phyloP scores from a whole-genome alignment of 257 asterid genomes.

The Fraxinus cuspidata region DNA sequence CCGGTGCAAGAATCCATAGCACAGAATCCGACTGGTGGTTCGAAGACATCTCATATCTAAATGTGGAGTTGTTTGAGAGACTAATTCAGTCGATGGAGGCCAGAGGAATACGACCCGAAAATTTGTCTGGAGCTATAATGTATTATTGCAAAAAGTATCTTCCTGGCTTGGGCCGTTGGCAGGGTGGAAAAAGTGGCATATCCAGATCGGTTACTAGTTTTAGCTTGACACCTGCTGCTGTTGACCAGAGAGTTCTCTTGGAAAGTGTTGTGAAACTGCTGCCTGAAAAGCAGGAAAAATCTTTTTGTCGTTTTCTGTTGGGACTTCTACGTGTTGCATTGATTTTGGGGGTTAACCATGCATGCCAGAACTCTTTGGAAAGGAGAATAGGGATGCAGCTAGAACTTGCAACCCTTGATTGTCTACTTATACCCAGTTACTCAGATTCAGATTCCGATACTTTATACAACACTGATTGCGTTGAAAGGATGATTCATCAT shows the following conservation, averaged over 20 bases:
- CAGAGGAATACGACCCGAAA: conserved; percentile 75
- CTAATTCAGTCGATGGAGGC: conserved; percentile 63
- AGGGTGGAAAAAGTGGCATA: conserved; percentile 57
- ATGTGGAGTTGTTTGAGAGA: conserved; percentile 73
- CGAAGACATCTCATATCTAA: conserved; percentile 78
- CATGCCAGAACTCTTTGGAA: conserved; percentile 66
- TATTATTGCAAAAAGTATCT: conserved; percentile 79
- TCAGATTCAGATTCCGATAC: conserved; percentile 90
- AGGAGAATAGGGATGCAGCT: conserved; percentile 77
- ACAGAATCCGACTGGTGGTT: conserved; percentile 94
- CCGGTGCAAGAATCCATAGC: conserved; percentile 85
- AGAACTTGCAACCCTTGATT: conserved; percentile 75
- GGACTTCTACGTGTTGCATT: conserved; percentile 81
- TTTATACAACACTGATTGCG: conserved; percentile 74
- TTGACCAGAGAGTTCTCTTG: conserved; percentile 72
- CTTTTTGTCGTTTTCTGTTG: conserved; percentile 79
- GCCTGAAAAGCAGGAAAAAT: conserved; percentile 76
- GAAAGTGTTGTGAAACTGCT: conserved; percentile 65
- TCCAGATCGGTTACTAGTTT: conserved; percentile 73
- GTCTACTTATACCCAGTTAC: conserved; percentile 77
- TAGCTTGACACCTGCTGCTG: conserved; percentile 79
- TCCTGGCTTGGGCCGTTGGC: conserved; percentile 94
- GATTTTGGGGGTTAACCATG: conserved; percentile 66
- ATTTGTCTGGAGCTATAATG: conserved; percentile 70
- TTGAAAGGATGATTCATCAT: conserved; percentile 70